Conservation (phyloP, 2,329 filamentous ascomycete species). For the Trichothecium sympodiale region DNA sequence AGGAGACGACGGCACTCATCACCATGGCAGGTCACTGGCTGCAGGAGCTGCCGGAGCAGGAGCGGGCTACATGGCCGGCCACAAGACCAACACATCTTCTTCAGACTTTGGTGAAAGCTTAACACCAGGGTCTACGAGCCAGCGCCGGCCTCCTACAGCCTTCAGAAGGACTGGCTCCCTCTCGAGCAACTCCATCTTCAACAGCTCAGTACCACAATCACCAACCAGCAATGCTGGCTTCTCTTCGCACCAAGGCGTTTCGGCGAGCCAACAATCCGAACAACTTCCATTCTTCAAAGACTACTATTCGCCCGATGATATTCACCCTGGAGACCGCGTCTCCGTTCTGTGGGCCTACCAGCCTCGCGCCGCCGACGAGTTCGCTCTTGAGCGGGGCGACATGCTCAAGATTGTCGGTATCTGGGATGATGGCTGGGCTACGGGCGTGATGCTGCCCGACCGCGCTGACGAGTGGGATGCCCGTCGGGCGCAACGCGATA, state of each 20-base stretch:
- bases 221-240: conserved; percentile 59
- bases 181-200: conserved; percentile 71
- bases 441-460: conserved; percentile 73
- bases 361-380: conserved; percentile 86
- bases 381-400: conserved; percentile 83
- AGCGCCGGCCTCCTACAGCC: conserved; percentile 45
- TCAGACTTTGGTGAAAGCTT: conserved; percentile 57
- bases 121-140: conserved; percentile 51
- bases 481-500: conserved; percentile 71
- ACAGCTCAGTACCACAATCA: conserved; percentile 59
- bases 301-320: conserved; percentile 96
- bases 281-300: conserved; percentile 96
- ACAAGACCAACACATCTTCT: conserved; percentile 54
- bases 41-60: conserved; percentile 26
- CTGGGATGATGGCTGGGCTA: conserved; percentile 99
- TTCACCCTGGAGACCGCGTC: conserved; percentile 82
- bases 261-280: conserved; percentile 87
- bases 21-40: conserved; percentile 20
- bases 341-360: conserved; percentile 95
- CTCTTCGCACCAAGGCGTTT: conserved; percentile 74
- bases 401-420: conserved; percentile 98
- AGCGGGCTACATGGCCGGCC: conserved; percentile 35
- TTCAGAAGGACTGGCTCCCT: conserved; percentile 75
- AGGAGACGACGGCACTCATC: conserved; percentile 47
- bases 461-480: conserved; percentile 82